Conservation (phyloP, 352 stramenopile genomes). For the Phytophthora brassicae region DNA sequence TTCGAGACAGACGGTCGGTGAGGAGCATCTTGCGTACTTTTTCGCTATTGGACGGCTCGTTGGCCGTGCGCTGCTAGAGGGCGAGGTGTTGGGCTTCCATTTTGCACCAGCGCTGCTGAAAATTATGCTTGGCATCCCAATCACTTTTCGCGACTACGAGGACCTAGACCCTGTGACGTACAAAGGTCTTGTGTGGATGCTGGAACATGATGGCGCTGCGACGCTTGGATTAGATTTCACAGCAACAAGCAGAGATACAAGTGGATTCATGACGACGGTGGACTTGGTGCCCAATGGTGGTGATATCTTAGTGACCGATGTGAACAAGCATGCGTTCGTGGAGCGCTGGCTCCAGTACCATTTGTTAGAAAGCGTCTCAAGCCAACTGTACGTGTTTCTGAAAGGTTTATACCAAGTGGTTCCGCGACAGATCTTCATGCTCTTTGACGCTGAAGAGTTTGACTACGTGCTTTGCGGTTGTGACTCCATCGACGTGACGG, state of each 20-base stretch:
- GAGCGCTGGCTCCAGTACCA: slow-evolving; percentile 89
- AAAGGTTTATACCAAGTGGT: slow-evolving; percentile 95
- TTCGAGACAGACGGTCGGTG: slow-evolving; percentile 29
- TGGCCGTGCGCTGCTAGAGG: slow-evolving; percentile 67
- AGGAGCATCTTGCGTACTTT: slow-evolving; percentile 47
- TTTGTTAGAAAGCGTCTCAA: slow-evolving; percentile 87
- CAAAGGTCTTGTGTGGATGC: slow-evolving; percentile 54
- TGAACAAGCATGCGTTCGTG: slow-evolving; percentile 90
- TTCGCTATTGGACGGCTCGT: slow-evolving; percentile 50
- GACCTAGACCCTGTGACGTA: slow-evolving; percentile 45
- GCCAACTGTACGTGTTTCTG: slow-evolving; percentile 76
- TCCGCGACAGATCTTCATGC: slow-evolving; percentile 85
- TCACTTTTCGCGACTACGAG: slow-evolving; percentile 47
- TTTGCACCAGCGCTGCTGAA: slow-evolving; percentile 67
- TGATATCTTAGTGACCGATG: slow-evolving; percentile 84
- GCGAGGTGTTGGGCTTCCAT: slow-evolving; percentile 91
- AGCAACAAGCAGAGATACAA: slow-evolving; percentile 18
- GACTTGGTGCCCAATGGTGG: slow-evolving; percentile 44
- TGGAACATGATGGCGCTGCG: slow-evolving; percentile 42
- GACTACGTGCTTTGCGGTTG: slow-evolving; percentile 94
- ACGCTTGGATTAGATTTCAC: slow-evolving; percentile 49
- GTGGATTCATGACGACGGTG: slow-evolving; percentile 24
- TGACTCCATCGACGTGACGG: slow-evolving; percentile 92
- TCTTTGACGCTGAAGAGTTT: slow-evolving; percentile 96
- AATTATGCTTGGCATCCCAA: slow-evolving; percentile 43